These are phyloP conservation scores for Paramecium bursaria DNA, from an alignment of 73 alveolate genomes.

Conservation along the genomic window DNA sequence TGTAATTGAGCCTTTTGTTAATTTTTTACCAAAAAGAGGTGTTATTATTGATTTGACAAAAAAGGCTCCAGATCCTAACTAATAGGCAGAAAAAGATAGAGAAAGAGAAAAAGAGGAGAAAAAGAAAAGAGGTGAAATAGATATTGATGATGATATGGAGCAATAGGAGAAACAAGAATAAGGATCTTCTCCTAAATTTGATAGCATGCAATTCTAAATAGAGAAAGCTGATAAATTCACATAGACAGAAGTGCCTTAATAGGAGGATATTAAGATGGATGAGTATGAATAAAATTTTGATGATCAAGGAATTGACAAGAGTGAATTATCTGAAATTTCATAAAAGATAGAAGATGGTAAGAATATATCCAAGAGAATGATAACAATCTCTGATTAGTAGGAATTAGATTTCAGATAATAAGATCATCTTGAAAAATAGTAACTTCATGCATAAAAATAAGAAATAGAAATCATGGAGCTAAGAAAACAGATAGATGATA, in stretches of 20 bases:
- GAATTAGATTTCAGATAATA: neutral
- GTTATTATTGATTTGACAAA: neutral
- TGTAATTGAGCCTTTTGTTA: constrained; percentile 2
- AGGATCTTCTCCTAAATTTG: neutral
- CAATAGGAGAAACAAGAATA: constrained; percentile 8
- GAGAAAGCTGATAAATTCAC: constrained; percentile 45
- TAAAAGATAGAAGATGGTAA: constrained; percentile 18
- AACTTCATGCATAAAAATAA: neutral
- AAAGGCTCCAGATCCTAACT: neutral
- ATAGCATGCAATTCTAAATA: neutral
- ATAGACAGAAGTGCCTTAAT: constrained; percentile 26
- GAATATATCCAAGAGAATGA: neutral
- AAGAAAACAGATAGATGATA: constrained; percentile 13
- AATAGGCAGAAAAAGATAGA: neutral
- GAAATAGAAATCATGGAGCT: constrained; percentile 4
- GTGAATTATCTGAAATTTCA: constrained; percentile 33
- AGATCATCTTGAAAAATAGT: neutral
- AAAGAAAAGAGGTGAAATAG: neutral
- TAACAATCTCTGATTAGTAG: neutral
- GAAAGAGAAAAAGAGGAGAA: constrained; percentile 7
- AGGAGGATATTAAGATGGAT: constrained; percentile 21
- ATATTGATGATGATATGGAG: constrained; percentile 28
- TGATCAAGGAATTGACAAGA: constrained; percentile 26
- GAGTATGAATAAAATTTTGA: constrained; percentile 38
- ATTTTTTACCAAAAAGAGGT: constrained; percentile 40